These are phyloP conservation scores for Telopea speciosissima DNA, from an alignment of 177 flowering plant species.

Conservation along the genomic window DNA sequence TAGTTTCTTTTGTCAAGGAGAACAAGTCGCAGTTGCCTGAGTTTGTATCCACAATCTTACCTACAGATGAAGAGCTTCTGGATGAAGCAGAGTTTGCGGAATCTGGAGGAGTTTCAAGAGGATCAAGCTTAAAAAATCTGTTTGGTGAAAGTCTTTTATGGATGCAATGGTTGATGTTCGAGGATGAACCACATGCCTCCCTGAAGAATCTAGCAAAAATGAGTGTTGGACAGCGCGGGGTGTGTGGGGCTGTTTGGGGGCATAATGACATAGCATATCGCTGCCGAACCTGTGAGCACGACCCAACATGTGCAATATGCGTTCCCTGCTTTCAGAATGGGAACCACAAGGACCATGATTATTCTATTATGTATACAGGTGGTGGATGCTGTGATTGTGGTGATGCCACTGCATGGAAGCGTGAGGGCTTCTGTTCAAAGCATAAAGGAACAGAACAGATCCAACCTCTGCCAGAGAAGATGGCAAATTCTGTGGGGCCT, in stretches of 20 bases:
- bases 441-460: conserved; percentile 92
- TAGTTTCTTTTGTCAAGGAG: conserved; percentile 47
- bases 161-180: conserved; percentile 97
- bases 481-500: conserved; percentile 63
- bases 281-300: conserved; percentile 86
- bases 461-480: conserved; percentile 61
- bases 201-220: conserved; percentile 38
- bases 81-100: conserved; percentile 16
- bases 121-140: conserved; percentile 24
- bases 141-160: conserved; percentile 62
- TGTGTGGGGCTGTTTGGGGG: conserved; percentile 98
- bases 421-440: conserved; percentile 89
- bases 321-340: conserved; percentile 97
- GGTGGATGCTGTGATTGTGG: conserved; percentile 99
- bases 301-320: conserved; percentile 97
- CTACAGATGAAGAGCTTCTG: conserved; percentile 46
- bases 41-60: conserved; percentile 58
- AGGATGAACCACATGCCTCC: conserved; percentile 46
- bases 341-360: conserved; percentile 83
- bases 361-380: conserved; percentile 74
- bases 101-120: conserved; percentile 10
- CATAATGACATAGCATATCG: conserved; percentile 75
- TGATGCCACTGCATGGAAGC: conserved; percentile 95
- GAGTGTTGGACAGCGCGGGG: conserved; percentile 68
- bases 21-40: conserved; percentile 33